Base-by-base conservation (phyloP, 768 basidiomycete species). In the Lactarius indigo region DNA sequence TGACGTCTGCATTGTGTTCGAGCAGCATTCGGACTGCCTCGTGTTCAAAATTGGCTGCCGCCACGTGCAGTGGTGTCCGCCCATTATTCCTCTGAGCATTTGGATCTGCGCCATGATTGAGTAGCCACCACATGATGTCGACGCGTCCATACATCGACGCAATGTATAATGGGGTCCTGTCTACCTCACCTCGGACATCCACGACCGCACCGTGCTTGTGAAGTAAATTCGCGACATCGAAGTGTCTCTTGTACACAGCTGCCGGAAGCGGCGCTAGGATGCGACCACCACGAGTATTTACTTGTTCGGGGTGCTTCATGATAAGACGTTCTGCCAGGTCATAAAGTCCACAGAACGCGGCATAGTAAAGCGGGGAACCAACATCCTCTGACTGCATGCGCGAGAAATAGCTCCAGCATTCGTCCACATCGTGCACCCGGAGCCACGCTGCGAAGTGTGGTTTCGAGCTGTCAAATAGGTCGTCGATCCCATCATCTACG, bases 31-130 rank as follows among this genome's bases (percentile, higher is more conserved):
- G 47, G 4, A 23, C 23, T 5, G 12, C 23, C 12, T 50, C 47
- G 12, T 2, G 10, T 12, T 5, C 0, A 9, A 0, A 3, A 6
- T 3, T 1, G 1, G 0, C 3, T 23, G 47, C 47, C 2, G 47
- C 47, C 1, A 1, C 0, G n/a, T n/a, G n/a, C n/a, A 50, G 47
- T 1, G 47, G 47, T 23, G 23, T 50, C 2, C 2, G 5, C 4
- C 47, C 9, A 12, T 10, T 4, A 9, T 5, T 4, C 9, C 10
- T n/a, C 47, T 1, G 23, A 50, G 12, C 47, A 23, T 23, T 23
- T 23, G 23, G 0, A 5, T 50, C 47, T 23, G 47, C 47, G 23
- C 23, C 47, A 2, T 13, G 23, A 23, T 13, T 5, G n/a, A 50
- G 47, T 50, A 50, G 47, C 47, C 47, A 50, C 4, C 5, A 23